Evolutionary conservation across 2,329 filamentous ascomycete genomes (phyloP).

Genomic region (Fusarium sp.): DNA sequence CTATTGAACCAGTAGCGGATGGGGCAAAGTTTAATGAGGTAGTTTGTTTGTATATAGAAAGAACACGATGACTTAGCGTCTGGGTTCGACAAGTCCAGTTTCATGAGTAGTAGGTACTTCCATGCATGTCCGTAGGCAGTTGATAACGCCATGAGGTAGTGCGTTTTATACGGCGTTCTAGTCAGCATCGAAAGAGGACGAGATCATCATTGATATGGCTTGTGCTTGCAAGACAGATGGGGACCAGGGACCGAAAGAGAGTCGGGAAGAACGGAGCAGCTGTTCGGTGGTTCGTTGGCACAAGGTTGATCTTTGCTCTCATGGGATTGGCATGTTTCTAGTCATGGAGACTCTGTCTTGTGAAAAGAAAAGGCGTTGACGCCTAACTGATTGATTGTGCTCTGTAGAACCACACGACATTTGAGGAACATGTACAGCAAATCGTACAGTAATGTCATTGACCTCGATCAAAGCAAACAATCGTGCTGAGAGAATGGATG

Average conservation of each 20-base stretch:
- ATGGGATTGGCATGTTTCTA: conserved; percentile 3
- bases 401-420: background rate
- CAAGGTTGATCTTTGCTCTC: conserved; percentile 17
- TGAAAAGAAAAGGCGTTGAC: background rate
- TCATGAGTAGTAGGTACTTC: background rate
- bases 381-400: conserved; percentile 12
- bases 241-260: background rate
- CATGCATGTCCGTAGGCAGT: conserved; percentile 11
- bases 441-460: background rate
- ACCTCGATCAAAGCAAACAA: background rate
- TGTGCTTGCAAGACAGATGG: conserved; percentile 3
- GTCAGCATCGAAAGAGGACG: conserved; percentile 5
- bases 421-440: background rate
- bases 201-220: conserved; percentile 13
- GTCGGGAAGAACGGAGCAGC: conserved; percentile 1
- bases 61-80: conserved; percentile 14
- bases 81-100: conserved; percentile 8
- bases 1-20: conserved; percentile 23
- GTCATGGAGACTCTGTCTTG: background rate
- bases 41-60: conserved; percentile 5
- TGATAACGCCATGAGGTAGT: conserved; percentile 12
- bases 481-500: background rate
- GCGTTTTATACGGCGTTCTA: conserved; percentile 6
- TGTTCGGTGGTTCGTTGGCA: conserved; percentile 11
- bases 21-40: conserved; percentile 23